Percentiles rank a stretch among this genome's conserved stretches.
Evolutionary conservation across 805 yeast species (phyloP).

Genomic region (Yamadazyma kitorensis): DNA sequence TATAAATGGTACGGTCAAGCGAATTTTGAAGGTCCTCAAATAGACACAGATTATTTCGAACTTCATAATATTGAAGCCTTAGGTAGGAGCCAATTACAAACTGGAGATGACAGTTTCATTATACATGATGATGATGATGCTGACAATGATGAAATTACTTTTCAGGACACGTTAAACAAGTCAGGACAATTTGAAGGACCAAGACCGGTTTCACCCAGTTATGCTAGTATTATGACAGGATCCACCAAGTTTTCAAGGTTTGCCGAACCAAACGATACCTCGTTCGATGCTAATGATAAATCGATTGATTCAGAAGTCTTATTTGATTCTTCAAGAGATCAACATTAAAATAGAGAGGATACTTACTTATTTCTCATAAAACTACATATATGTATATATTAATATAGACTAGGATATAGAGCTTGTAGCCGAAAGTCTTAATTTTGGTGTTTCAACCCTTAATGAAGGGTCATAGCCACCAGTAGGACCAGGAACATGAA

Average conservation of each 20-base stretch:
- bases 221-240: slow-evolving; percentile 1
- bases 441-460: too few relatives aligned
- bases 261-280: neutral
- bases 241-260: neutral
- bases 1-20: slow-evolving; percentile 61
- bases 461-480: too few relatives aligned
- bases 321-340: slow-evolving; percentile 1
- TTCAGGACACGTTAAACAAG: slow-evolving; percentile 3
- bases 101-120: slow-evolving; percentile 10
- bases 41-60: slow-evolving; percentile 45
- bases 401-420: too few relatives aligned
- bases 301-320: slow-evolving; percentile 3
- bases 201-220: slow-evolving; percentile 7
- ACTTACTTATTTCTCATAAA: too few relatives aligned
- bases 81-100: slow-evolving; percentile 10
- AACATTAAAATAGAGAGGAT: too few relatives aligned
- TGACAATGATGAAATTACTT: slow-evolving; percentile 6
- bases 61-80: slow-evolving; percentile 28
- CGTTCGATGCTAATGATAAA: neutral
- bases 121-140: slow-evolving; percentile 17
- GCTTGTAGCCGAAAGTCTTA: too few relatives aligned
- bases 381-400: too few relatives aligned
- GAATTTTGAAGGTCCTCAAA: slow-evolving; percentile 62
- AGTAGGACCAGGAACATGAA: too few relatives aligned
- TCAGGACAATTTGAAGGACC: slow-evolving; percentile 8